These are phyloP conservation scores for Triangularia setosa DNA, from an alignment of 2,329 filamentous ascomycete species.

Conservation along the genomic window DNA sequence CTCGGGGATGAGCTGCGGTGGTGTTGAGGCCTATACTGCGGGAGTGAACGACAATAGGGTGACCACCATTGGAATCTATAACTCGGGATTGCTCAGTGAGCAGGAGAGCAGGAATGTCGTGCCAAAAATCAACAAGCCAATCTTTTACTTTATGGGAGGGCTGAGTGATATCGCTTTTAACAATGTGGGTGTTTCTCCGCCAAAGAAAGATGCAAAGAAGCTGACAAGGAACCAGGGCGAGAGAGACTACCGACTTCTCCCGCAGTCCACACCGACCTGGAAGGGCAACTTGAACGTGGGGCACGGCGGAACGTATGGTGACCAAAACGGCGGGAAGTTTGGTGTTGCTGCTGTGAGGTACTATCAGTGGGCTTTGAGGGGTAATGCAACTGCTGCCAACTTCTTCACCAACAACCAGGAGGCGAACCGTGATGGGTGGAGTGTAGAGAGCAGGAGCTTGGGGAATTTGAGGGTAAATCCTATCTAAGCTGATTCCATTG, in stretches of 20 bases:
- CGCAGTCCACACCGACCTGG: constrained; percentile 17
- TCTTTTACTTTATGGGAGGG: constrained; percentile 21
- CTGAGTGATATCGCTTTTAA: constrained; percentile 17
- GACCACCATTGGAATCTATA: constrained; percentile 26
- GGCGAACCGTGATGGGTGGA: constrained; percentile 18
- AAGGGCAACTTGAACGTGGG: constrained; percentile 23
- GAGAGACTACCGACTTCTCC: constrained; percentile 18
- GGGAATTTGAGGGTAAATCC: constrained; percentile 12
- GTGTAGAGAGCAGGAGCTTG: constrained; percentile 14
- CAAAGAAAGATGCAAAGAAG: constrained; percentile 16
- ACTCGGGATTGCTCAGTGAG: constrained; percentile 21
- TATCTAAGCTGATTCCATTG: background rate
- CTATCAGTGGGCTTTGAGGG: constrained; percentile 20
- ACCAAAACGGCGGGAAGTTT: constrained; percentile 20
- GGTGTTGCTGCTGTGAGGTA: constrained; percentile 15
- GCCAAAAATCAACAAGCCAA: constrained; percentile 16
- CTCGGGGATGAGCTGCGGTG: constrained; percentile 31
- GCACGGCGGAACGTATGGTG: constrained; percentile 16
- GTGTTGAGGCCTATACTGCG: constrained; percentile 28
- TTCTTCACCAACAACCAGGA: constrained; percentile 15
- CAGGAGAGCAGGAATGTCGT: constrained; percentile 9
- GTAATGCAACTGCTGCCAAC: constrained; percentile 11
- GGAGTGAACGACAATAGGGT: constrained; percentile 24
- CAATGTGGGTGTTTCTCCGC: constrained; percentile 10
- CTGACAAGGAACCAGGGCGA: constrained; percentile 11